Percentiles rank a stretch among this genome's conserved stretches.
These are phyloP conservation scores for Sherardia arvensis DNA, from an alignment of 257 asterid genomes.

Conservation along the genomic window DNA sequence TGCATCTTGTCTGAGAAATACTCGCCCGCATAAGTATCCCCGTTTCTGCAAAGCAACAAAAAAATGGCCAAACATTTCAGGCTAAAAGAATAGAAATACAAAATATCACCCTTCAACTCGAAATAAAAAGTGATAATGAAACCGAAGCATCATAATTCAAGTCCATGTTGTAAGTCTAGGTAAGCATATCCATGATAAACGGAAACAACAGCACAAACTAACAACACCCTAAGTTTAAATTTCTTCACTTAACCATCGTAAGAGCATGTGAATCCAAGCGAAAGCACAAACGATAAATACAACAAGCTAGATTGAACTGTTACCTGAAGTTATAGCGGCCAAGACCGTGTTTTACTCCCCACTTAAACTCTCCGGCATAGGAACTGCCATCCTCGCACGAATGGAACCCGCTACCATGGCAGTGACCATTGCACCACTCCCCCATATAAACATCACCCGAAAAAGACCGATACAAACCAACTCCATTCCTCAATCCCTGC, in stretches of 20 bases:
- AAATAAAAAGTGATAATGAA: too few relatives aligned
- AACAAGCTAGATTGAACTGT: not conserved
- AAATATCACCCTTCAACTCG: not conserved
- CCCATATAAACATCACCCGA: conserved; percentile 35
- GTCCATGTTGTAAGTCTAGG: not conserved
- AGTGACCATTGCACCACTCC: conserved; percentile 43
- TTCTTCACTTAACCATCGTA: too few relatives aligned
- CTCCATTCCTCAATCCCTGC: conserved; percentile 43
- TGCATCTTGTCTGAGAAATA: conserved; percentile 72
- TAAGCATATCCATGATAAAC: too few relatives aligned
- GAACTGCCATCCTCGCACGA: conserved; percentile 39
- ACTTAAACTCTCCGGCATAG: conserved; percentile 35
- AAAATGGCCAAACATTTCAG: conserved; percentile 4
- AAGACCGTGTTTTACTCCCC: conserved; percentile 47
- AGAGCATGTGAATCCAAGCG: not conserved
- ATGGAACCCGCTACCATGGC: conserved; percentile 35
- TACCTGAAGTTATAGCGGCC: conserved; percentile 40
- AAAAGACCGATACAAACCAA: conserved; percentile 33
- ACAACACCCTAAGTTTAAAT: not conserved
- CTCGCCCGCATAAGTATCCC: conserved; percentile 69
- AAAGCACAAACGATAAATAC: not conserved
- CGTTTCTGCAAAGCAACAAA: conserved; percentile 42
- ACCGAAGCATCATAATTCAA: not conserved
- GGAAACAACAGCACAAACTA: not conserved
- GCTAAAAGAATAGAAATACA: not conserved